Conservation (phyloP, 148 eudicot genomes). For the Rhododendron ferrugineum region DNA sequence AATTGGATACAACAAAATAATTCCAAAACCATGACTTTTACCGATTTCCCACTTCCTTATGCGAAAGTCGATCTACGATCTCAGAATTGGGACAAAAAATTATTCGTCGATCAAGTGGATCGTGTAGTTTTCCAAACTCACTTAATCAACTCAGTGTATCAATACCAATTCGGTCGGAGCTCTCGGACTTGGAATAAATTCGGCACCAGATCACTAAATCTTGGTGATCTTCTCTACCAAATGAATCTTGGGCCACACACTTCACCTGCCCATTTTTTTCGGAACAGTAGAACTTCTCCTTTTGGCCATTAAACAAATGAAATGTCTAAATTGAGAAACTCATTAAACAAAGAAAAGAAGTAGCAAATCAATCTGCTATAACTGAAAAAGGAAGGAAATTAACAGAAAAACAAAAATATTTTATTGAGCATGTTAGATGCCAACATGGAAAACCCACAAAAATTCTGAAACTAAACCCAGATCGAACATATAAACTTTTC, state of each 20-base stretch:
- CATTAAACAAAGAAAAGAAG: conserved; percentile 6
- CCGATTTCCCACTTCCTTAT: neutral
- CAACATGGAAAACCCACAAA: neutral
- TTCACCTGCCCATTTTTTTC: neutral
- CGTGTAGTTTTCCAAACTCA: neutral
- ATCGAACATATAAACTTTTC: neutral
- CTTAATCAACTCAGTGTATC: neutral
- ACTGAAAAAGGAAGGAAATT: neutral
- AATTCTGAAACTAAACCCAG: neutral
- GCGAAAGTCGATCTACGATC: neutral
- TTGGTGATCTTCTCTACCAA: neutral
- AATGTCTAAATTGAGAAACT: neutral
- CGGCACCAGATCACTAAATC: neutral
- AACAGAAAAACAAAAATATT: neutral
- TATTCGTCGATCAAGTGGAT: neutral
- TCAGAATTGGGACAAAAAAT: neutral
- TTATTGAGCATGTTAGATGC: neutral
- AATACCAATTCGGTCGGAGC: neutral
- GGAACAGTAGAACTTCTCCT: neutral
- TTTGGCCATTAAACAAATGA: neutral
- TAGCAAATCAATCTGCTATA: neutral
- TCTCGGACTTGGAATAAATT: neutral
- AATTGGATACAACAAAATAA: neutral
- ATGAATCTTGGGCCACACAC: neutral
- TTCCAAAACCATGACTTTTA: neutral